These are phyloP conservation scores for Mycena filopes DNA, from an alignment of 768 basidiomycete species.

Conservation along the genomic window DNA sequence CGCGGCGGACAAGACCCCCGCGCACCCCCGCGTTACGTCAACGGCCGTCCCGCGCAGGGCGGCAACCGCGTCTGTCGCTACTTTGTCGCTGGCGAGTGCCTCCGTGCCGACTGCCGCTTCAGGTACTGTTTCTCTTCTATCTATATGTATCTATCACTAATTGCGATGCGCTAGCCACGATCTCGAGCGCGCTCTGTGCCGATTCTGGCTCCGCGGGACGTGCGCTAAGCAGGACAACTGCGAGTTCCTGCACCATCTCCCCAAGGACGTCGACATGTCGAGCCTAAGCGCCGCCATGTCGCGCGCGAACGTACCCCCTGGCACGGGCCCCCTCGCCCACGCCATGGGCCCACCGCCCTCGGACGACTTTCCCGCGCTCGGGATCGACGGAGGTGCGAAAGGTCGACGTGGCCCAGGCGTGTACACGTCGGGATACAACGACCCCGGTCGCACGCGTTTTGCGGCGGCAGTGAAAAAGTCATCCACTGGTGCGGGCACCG, in stretches of 20 bases:
- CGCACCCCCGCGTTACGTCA: slow-evolving; percentile 52
- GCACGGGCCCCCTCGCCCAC: slow-evolving; percentile 55
- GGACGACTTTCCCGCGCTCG: slow-evolving; percentile 83
- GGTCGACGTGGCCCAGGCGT: slow-evolving; percentile 54
- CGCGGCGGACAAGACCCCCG: slow-evolving; percentile 51
- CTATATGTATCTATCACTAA: slow-evolving; percentile 18
- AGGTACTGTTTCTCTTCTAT: slow-evolving; percentile 62
- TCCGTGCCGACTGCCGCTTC: slow-evolving; percentile 96
- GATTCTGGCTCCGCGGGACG: slow-evolving; percentile 98
- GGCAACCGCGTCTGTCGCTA: slow-evolving; percentile 93
- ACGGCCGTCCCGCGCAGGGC: slow-evolving; percentile 66
- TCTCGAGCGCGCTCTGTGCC: slow-evolving; percentile 91
- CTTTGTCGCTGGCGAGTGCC: slow-evolving; percentile 95
- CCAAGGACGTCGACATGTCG: slow-evolving; percentile 84
- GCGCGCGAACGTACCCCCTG: slow-evolving; percentile 68
- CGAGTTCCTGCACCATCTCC: slow-evolving; percentile 95
- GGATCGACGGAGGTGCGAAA: slow-evolving; percentile 44
- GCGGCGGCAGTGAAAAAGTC: slow-evolving; percentile 89
- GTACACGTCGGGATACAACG: slow-evolving; percentile 53
- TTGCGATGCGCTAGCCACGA: slow-evolving; percentile 77
- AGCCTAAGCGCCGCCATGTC: slow-evolving; percentile 75
- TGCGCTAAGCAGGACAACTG: slow-evolving; percentile 97
- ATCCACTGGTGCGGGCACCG: slow-evolving; percentile 11
- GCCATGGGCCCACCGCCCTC: slow-evolving; percentile 45
- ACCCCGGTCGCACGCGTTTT: slow-evolving; percentile 91